Percentiles rank a stretch among this genome's conserved stretches.
phyloP scores from a whole-genome alignment of 805 yeast species.

The Scheffersomyces ergatensis region DNA sequence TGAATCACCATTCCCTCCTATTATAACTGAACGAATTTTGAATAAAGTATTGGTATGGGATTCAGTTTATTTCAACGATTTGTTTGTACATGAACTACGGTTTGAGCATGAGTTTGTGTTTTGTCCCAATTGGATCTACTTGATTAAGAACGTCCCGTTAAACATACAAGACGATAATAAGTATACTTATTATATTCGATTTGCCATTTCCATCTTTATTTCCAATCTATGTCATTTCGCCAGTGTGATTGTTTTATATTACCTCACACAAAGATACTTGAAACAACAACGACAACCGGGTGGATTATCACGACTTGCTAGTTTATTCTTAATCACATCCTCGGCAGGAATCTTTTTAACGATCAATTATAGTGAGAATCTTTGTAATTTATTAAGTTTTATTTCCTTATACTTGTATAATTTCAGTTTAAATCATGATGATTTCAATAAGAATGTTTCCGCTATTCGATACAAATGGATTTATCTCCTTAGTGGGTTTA shows the following conservation, averaged over 20 bases:
- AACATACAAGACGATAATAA: no score
- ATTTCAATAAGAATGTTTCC: slow-evolving; percentile 3
- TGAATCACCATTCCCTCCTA: not conserved
- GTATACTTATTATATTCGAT: slow-evolving; percentile 40
- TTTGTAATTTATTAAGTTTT: slow-evolving; percentile 60
- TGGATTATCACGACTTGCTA: slow-evolving; percentile 21
- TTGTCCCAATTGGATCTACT: slow-evolving; percentile 71
- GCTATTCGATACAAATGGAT: slow-evolving; percentile 17
- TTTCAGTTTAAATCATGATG: slow-evolving; percentile 18
- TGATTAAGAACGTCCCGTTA: slow-evolving; percentile 28
- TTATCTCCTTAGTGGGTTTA: slow-evolving; percentile 49
- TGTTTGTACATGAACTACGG: slow-evolving; percentile 47
- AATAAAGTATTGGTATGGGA: slow-evolving; percentile 79
- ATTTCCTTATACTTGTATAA: slow-evolving; percentile 54
- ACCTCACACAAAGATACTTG: slow-evolving; percentile 42
- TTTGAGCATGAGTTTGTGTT: slow-evolving; percentile 93
- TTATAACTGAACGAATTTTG: slow-evolving; percentile 19
- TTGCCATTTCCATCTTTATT: slow-evolving; percentile 46
- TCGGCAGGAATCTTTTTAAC: slow-evolving; percentile 81
- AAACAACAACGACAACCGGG: not conserved
- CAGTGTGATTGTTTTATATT: slow-evolving; percentile 48
- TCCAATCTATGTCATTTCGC: slow-evolving; percentile 53
- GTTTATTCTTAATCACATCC: slow-evolving; percentile 54
- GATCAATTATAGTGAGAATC: slow-evolving; percentile 74
- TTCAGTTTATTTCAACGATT: slow-evolving; percentile 67